Evolutionary conservation across 495 filamentous ascomycete genomes (phyloP), one percentile per base, ranked within the genome.

Genomic region (Penicillium atrosanguineum): DNA sequence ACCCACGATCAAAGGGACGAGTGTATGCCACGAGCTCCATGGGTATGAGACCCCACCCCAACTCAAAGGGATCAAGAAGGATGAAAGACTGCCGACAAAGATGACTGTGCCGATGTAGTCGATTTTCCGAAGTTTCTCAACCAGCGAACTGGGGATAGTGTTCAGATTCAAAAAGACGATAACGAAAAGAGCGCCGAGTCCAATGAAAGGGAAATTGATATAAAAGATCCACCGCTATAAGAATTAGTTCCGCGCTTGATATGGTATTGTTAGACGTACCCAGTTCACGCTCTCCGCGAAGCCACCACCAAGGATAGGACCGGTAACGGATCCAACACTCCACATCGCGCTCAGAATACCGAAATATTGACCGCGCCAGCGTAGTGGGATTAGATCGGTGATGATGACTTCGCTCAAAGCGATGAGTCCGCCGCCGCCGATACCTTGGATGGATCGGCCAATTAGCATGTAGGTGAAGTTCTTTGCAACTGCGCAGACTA

Each of bases 361-460:
- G 37, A 72, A 71, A 63, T 80, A 83, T 53, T 80, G 63, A 18
- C 72, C 74, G 39, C 74, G 62, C 14, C 67, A 62, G 15, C 71
- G 56, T 6, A 81, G 62, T 0, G 78, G 75, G 12, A 81, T 80
- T 11, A 91, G 66, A 57, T 90, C 88, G 0, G 86, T 88, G 41
- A 90, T 76, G 16, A 90, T 69, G 19, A 89, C 83, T 61, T 89
- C 84, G 1, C 77, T 79, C 53, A 90, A 62, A 6, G 78, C 75
- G 16, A 88, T 75, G 36, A 91, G 71, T 0, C 88, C 87, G n/a
- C 87, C 87, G 23, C 85, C 87, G 8, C 88, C 88, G 19, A 87
- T 65, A 40, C 88, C 88, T 52, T 90, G 87, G 19, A 90, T 77
- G 0, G 79, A 75, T 7, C 88, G 76, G 3, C 86, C 86, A 29